Evolutionary conservation across 2,329 filamentous ascomycete species (phyloP).

Genomic region (Emmonsia crescens): DNA sequence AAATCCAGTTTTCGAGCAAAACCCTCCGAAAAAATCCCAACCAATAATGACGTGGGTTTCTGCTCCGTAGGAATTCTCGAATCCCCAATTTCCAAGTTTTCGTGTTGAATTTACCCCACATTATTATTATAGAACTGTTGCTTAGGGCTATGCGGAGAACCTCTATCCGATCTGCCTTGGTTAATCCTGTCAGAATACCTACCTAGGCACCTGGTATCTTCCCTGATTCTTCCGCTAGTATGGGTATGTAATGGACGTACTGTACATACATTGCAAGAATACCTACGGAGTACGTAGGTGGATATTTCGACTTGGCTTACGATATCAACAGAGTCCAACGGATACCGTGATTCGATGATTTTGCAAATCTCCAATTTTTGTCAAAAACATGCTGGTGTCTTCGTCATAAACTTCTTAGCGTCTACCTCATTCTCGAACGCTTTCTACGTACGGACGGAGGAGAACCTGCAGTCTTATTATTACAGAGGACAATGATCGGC

Average conservation of each 20-base stretch:
- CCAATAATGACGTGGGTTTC: background rate
- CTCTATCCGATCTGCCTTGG: background rate
- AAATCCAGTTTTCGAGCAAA: too few species aligned
- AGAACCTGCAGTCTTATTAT: background rate
- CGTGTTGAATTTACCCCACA: background rate
- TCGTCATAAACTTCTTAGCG: background rate
- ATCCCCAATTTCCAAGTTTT: background rate
- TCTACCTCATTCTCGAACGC: background rate
- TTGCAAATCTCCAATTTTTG: background rate
- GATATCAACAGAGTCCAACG: background rate
- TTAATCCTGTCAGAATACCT: background rate
- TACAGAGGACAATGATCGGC: background rate
- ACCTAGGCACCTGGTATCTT: too few species aligned
- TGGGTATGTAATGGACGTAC: background rate
- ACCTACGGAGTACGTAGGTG: background rate
- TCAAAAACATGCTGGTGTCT: background rate
- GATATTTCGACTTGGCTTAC: background rate
- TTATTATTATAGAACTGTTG: background rate
- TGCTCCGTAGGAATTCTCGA: too few species aligned
- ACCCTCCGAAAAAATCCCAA: background rate
- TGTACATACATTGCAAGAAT: background rate
- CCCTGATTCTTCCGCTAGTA: background rate
- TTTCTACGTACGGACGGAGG: background rate
- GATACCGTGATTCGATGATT: background rate
- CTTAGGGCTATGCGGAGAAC: background rate